These are phyloP conservation scores for Geotrichum restrictum DNA, from an alignment of 1,139 yeast species.

Conservation along the genomic window DNA sequence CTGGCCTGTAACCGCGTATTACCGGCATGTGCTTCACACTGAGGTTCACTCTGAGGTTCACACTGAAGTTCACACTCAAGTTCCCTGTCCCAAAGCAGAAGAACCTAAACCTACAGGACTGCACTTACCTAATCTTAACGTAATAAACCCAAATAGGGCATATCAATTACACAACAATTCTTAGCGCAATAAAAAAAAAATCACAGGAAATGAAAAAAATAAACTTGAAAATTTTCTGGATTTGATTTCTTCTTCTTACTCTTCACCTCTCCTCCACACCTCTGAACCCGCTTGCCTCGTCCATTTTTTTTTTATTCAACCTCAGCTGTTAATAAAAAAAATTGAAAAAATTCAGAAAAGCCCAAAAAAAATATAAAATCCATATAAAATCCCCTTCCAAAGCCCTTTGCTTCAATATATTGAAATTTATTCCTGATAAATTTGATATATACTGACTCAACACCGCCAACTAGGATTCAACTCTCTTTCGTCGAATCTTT, in stretches of 20 bases:
- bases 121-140: too few relatives aligned
- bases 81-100: background rate
- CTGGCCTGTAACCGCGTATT: too few relatives aligned
- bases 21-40: too few relatives aligned
- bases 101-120: background rate
- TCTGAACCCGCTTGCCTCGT: constrained; percentile 12
- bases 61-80: too few relatives aligned
- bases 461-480: constrained; percentile 7
- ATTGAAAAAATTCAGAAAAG: constrained; percentile 20
- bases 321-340: constrained; percentile 19
- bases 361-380: constrained; percentile 25
- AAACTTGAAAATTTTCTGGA: constrained; percentile 8
- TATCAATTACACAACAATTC: background rate
- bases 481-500: constrained; percentile 1
- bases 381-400: constrained; percentile 18
- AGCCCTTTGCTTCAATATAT: constrained; percentile 6
- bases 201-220: background rate
- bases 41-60: too few relatives aligned
- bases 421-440: constrained; percentile 8
- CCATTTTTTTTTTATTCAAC: constrained; percentile 17
- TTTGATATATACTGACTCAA: constrained; percentile 4
- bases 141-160: background rate
- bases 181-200: background rate
- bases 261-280: constrained; percentile 4
- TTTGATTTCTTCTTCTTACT: constrained; percentile 1